Conservation (phyloP, 345 rosid genomes). For the Pistacia atlantica region DNA sequence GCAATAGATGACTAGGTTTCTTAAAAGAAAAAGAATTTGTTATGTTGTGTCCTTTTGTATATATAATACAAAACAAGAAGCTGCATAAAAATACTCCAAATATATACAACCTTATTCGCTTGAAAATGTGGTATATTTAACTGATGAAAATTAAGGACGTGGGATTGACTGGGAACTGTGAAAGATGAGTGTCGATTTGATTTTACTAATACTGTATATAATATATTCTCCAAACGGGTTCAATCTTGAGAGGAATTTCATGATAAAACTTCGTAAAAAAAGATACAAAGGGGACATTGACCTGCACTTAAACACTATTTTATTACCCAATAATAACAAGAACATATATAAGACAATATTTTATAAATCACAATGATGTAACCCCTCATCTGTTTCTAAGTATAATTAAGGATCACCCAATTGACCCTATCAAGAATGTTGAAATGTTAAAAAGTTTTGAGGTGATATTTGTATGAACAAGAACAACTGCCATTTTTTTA, state of each 20-base stretch:
- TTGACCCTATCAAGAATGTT: neutral
- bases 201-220: constrained; percentile 8
- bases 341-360: constrained; percentile 29
- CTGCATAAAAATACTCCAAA: too few species aligned
- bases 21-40: too few species aligned
- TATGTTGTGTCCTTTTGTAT: too few species aligned
- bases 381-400: constrained; percentile 8
- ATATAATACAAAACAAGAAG: too few species aligned
- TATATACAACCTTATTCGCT: neutral
- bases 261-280: constrained; percentile 2
- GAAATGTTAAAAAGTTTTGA: too few species aligned
- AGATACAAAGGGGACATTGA: neutral
- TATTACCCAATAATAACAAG: constrained; percentile 28
- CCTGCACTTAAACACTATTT: constrained; percentile 24
- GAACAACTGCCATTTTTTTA: neutral
- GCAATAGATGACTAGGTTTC: too few species aligned
- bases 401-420: neutral
- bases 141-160: neutral
- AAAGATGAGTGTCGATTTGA: neutral
- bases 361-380: constrained; percentile 28
- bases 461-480: neutral
- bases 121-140: neutral
- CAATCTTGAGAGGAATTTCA: constrained; percentile 10
- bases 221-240: constrained; percentile 11
- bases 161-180: neutral